Evolutionary conservation across 2,329 filamentous ascomycete species (phyloP).

Genomic region (Aschersonia sp.): DNA sequence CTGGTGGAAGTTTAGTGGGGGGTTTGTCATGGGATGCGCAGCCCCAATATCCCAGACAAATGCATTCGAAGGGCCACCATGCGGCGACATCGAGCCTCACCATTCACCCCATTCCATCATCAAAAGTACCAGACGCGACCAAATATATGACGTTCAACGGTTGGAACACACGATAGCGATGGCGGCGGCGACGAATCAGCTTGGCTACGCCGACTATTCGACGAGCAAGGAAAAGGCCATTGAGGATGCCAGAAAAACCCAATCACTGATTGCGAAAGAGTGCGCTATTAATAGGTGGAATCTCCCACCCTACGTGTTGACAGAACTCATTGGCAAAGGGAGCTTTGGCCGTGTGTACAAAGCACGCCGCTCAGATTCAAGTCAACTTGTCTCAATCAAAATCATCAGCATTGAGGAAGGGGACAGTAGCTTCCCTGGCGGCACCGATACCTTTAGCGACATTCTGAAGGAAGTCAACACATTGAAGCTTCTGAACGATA

Average conservation of each 20-base stretch:
- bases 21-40: too few relatives aligned
- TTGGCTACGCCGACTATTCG: conserved; percentile 14
- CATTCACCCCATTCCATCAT: too few relatives aligned
- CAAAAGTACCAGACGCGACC: too few relatives aligned
- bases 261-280: conserved; percentile 44
- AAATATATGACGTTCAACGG: too few relatives aligned
- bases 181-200: background rate
- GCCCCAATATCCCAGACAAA: too few relatives aligned
- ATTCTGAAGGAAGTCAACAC: conserved; percentile 49
- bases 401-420: conserved; percentile 65
- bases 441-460: conserved; percentile 46
- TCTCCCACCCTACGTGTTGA: conserved; percentile 48
- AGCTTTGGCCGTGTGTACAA: conserved; percentile 65
- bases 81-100: too few relatives aligned
- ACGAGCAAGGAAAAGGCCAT: conserved; percentile 38
- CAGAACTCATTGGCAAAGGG: conserved; percentile 60
- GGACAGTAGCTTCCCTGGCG: conserved; percentile 47
- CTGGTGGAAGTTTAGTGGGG: too few relatives aligned
- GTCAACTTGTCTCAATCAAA: conserved; percentile 50
- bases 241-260: conserved; percentile 56
- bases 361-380: conserved; percentile 27
- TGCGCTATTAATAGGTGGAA: conserved; percentile 42
- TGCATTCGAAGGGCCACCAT: too few relatives aligned
- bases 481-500: conserved; percentile 57
- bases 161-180: background rate